Conservation (phyloP, 768 basidiomycete genomes). For the Hypholoma fasciculare region DNA sequence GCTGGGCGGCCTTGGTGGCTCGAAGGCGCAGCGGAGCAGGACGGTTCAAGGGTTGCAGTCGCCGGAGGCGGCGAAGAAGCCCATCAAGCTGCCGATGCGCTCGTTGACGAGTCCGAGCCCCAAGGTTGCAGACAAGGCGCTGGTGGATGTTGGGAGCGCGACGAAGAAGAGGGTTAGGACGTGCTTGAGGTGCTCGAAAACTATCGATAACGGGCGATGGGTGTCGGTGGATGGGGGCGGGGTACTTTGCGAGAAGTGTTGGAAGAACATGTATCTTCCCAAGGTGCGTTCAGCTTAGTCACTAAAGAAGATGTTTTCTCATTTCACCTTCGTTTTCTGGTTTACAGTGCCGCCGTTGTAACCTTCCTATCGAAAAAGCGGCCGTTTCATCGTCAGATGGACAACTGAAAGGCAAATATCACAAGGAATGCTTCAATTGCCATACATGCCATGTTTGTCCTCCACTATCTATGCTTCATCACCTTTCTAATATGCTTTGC, state of each 20-base stretch:
- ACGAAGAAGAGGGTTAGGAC: slow-evolving; percentile 36
- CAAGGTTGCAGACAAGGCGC: slow-evolving; percentile 20
- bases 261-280: slow-evolving; percentile 96
- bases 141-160: slow-evolving; percentile 12
- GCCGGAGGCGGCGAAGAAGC: slow-evolving; percentile 37
- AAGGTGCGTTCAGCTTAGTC: slow-evolving; percentile 53
- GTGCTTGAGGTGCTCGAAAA: slow-evolving; percentile 70
- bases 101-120: slow-evolving; percentile 42
- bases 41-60: slow-evolving; percentile 44
- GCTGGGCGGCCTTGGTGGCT: slow-evolving; percentile 15
- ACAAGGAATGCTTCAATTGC: slow-evolving; percentile 90
- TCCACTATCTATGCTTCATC: slow-evolving; percentile 5
- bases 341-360: slow-evolving; percentile 82
- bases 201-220: slow-evolving; percentile 82
- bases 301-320: not conserved
- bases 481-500: not conserved
- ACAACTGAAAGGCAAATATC: slow-evolving; percentile 95
- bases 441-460: slow-evolving; percentile 71
- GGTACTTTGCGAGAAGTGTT: slow-evolving; percentile 86
- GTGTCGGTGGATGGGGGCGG: slow-evolving; percentile 73
- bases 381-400: slow-evolving; percentile 92
- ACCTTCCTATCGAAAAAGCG: slow-evolving; percentile 83
- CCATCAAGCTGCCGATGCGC: slow-evolving; percentile 57
- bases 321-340: slow-evolving; percentile 1
- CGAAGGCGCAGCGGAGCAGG: slow-evolving; percentile 45